Evolutionary conservation across 331 rosid genomes (phyloP), one percentile per base, ranked within the genome.

Genomic region (Rosa hybrid): DNA sequence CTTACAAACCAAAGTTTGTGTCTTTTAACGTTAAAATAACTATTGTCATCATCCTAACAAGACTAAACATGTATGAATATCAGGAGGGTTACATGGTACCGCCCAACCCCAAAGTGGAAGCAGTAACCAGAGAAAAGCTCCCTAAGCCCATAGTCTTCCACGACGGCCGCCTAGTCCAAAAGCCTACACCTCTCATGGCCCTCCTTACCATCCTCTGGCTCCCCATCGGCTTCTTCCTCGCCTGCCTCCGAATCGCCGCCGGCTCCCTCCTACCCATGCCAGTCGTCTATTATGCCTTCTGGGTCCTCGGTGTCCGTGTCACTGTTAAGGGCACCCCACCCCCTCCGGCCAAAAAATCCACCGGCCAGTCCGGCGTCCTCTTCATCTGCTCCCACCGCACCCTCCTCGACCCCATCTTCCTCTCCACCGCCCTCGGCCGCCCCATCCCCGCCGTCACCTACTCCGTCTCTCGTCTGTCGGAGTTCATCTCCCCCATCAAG

Each of bases 51-150:
- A 16, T 16, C 21, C 8, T 53, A 53, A 20, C 25, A 56, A 56
- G 62, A 18, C 20, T 56, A 0, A 7, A 7, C 62, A 20, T 56
- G 21, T 17, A 53, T 56, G 62, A 56, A 56, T 6, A 6, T 18
- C 62, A 56, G 62, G 62, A 56, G 62, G 62, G 62, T 56, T 56
- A 56, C 62, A 56, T 56, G 25, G 62, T 56, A 20, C 62, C 62
- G 23, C 25, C 62, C 5, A 56, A 56, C 12, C 62, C 62, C 20
- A 20, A 56, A 56, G 62, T 56, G 23, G 62, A 56, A 56, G 62
- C 62, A 56, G 62, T 56, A 10, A 56, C 62, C 12, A 56, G 62
- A 7, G 62, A 56, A 2, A 56, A 56, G 62, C 62, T 56, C n/a
- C 62, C 62, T 20, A 56, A 56, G 62, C 62, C 62, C 25, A 56